Evolutionary conservation across 2,329 filamentous ascomycete species (phyloP).

Genomic region (Botrytis cinerea): DNA sequence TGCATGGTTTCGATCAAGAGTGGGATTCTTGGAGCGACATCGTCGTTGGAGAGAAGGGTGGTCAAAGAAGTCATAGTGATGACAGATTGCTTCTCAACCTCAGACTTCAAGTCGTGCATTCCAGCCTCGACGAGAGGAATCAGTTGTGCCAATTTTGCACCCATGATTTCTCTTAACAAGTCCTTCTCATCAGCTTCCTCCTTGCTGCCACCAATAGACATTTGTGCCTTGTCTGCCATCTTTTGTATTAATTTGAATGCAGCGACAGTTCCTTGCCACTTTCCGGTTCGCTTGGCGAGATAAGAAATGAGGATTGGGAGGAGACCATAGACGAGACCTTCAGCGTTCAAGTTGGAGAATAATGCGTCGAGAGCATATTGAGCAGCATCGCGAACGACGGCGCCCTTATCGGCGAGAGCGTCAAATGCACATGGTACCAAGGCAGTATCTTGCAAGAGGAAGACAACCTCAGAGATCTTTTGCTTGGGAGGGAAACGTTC

Average conservation of each 20-base stretch:
- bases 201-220: constrained; percentile 73
- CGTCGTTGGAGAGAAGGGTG: constrained; percentile 90
- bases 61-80: constrained; percentile 91
- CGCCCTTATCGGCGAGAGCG: constrained; percentile 83
- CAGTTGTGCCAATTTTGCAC: constrained; percentile 78
- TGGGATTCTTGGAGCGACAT: constrained; percentile 88
- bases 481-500: constrained; percentile 82
- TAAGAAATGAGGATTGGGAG: constrained; percentile 76
- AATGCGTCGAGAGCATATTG: constrained; percentile 92
- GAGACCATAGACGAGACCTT: constrained; percentile 80
- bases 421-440: constrained; percentile 76
- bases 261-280: constrained; percentile 95
- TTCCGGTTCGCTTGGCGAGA: constrained; percentile 79
- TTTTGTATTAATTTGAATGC: constrained; percentile 82
- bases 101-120: constrained; percentile 95
- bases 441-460: constrained; percentile 78
- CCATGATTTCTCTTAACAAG: constrained; percentile 85
- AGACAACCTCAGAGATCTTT: constrained; percentile 75
- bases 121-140: constrained; percentile 89
- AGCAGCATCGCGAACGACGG: constrained; percentile 85
- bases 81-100: constrained; percentile 85
- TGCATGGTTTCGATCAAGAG: constrained; percentile 94
- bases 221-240: constrained; percentile 93
- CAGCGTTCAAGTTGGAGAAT: constrained; percentile 75
- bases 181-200: constrained; percentile 89